Conservation (phyloP, 352 stramenopile species). For the Thalassiosira mediterranea region DNA sequence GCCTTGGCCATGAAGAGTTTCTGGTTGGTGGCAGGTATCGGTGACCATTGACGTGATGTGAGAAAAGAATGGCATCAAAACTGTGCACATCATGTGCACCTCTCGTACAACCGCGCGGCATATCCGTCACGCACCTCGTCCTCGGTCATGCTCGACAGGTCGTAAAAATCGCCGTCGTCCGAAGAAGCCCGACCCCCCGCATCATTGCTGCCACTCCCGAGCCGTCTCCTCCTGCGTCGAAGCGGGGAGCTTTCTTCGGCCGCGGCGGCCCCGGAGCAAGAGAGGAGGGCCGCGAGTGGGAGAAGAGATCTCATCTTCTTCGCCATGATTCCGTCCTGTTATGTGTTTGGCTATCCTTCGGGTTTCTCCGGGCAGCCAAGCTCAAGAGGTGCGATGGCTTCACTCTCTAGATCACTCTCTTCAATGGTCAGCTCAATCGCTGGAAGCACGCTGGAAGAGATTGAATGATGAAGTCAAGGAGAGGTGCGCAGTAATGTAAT, state of each 20-base stretch:
- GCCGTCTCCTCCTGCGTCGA: neutral
- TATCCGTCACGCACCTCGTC: neutral
- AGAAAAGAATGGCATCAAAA: neutral
- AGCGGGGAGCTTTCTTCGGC: neutral
- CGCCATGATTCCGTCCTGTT: neutral
- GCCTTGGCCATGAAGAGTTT: neutral
- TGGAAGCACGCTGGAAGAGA: no score
- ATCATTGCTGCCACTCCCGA: neutral
- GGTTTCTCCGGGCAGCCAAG: no score
- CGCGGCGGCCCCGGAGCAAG: neutral
- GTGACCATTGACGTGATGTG: neutral
- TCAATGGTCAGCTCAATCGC: no score
- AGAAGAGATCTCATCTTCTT: neutral
- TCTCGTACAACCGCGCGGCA: no score
- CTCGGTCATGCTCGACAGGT: neutral
- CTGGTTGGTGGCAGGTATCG: neutral
- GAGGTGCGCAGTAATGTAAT: no score
- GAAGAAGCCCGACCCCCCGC: no score
- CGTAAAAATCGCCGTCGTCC: neutral
- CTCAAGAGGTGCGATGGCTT: no score
- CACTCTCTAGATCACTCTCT: no score
- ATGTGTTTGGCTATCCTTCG: neutral
- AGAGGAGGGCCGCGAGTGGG: neutral
- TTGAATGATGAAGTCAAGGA: no score
- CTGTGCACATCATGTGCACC: neutral